Conservation (phyloP, 1,139 yeast species). For the Candida labiduridarum region DNA sequence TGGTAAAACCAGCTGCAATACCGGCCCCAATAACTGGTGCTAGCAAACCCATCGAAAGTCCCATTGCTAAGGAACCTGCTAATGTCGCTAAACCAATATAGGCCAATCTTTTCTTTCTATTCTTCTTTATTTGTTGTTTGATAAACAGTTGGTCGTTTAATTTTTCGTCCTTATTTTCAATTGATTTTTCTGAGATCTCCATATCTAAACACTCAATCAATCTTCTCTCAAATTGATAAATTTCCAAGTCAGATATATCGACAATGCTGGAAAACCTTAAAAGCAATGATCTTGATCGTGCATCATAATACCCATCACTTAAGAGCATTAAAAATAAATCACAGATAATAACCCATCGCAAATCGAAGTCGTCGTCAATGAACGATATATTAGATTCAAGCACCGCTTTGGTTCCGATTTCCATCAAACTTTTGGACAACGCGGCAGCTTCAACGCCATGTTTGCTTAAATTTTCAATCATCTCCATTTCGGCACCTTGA, state of each 20-base stretch:
- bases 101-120: conserved; percentile 69
- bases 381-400: conserved; percentile 12
- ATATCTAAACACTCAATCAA: conserved; percentile 88
- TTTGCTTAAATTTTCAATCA: conserved; percentile 84
- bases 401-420: conserved; percentile 42
- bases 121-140: conserved; percentile 66
- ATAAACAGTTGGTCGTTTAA: conserved; percentile 76
- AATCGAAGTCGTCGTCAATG: conserved; percentile 50
- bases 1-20: conserved; percentile 93
- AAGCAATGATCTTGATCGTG: conserved; percentile 80
- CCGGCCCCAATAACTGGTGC: conserved; percentile 99
- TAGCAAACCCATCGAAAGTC: conserved; percentile 89
- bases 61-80: conserved; percentile 96
- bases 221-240: conserved; percentile 86
- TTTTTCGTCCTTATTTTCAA: conserved; percentile 63
- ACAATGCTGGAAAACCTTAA: conserved; percentile 65
- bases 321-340: conserved; percentile 80
- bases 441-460: conserved; percentile 84
- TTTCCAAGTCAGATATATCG: conserved; percentile 62
- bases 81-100: conserved; percentile 94
- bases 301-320: conserved; percentile 85
- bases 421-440: conserved; percentile 59
- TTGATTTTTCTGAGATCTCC: conserved; percentile 61
- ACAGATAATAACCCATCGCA: conserved; percentile 92
- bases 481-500: conserved; percentile 68